Evolutionary conservation across 1,139 yeast species (phyloP).

Genomic region (Magnusiomyces tetraspermus): DNA sequence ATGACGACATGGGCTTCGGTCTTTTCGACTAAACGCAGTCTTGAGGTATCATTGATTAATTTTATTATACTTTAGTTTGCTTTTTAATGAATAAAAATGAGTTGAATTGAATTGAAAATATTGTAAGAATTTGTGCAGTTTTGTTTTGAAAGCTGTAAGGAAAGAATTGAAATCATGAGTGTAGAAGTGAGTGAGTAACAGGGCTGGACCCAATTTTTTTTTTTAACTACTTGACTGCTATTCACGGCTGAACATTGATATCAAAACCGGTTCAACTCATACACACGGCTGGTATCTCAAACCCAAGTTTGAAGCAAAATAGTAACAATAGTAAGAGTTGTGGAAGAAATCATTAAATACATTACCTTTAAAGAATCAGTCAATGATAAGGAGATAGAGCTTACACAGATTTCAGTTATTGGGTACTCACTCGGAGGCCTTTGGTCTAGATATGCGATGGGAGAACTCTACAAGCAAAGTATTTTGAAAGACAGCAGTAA

Average conservation of each 20-base stretch:
- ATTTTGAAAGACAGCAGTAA: not conserved
- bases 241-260: too few species aligned
- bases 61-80: not conserved
- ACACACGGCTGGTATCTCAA: too few species aligned
- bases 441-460: constrained; percentile 56
- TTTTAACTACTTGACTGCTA: too few species aligned
- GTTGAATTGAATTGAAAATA: too few species aligned
- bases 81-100: not conserved
- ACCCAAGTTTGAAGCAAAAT: too few species aligned
- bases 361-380: not conserved
- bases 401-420: constrained; percentile 37
- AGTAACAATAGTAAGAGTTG: too few species aligned
- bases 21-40: constrained; percentile 32
- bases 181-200: too few species aligned
- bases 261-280: too few species aligned
- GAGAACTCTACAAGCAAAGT: constrained; percentile 40
- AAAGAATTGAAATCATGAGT: too few species aligned
- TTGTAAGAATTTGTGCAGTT: not conserved
- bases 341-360: constrained; percentile 38
- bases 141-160: too few species aligned
- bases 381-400: constrained; percentile 12
- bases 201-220: too few species aligned
- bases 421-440: constrained; percentile 52
- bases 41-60: not conserved
- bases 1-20: constrained; percentile 45